Conservation (phyloP, 2,329 filamentous ascomycete species). For the Huntiella omanensis region DNA sequence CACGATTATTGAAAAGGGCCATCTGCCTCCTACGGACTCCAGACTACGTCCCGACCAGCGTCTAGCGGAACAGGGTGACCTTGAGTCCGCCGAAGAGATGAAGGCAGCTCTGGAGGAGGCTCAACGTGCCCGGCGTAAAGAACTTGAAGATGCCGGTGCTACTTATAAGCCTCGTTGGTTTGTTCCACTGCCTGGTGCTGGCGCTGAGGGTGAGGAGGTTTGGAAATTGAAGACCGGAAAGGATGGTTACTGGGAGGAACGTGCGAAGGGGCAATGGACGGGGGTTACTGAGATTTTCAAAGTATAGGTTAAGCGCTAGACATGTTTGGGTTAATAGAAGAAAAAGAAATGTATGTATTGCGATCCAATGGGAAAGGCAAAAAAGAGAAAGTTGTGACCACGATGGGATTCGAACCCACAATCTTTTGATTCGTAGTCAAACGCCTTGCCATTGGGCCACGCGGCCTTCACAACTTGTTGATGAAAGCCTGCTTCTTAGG, state of each 20-base stretch:
- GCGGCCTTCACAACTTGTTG: constrained; percentile 3
- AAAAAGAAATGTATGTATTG: background rate
- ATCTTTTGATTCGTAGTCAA: constrained; percentile 12
- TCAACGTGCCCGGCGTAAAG: constrained; percentile 55
- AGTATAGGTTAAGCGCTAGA: constrained; percentile 8
- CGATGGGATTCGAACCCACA: constrained; percentile 11
- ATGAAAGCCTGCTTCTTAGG: accelerated
- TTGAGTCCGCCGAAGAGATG: constrained; percentile 66
- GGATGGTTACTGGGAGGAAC: constrained; percentile 87
- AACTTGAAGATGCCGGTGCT: constrained; percentile 57
- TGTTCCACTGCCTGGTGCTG: constrained; percentile 36
- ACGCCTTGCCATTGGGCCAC: constrained; percentile 12
- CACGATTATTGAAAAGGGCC: constrained; percentile 56
- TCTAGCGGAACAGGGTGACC: constrained; percentile 59
- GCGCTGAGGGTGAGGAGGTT: constrained; percentile 43
- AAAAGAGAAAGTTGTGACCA: constrained; percentile 4
- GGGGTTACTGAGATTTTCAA: constrained; percentile 34
- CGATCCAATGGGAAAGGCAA: background rate
- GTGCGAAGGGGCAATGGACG: constrained; percentile 47
- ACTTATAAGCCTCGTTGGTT: constrained; percentile 71
- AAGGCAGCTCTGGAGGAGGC: constrained; percentile 75
- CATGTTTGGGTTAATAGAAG: background rate
- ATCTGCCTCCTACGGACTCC: constrained; percentile 64
- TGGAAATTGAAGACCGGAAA: constrained; percentile 64
- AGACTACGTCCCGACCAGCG: constrained; percentile 75